These are phyloP conservation scores for Gynochthodes officinalis DNA, from an alignment of 257 asterid genomes.

Conservation along the genomic window DNA sequence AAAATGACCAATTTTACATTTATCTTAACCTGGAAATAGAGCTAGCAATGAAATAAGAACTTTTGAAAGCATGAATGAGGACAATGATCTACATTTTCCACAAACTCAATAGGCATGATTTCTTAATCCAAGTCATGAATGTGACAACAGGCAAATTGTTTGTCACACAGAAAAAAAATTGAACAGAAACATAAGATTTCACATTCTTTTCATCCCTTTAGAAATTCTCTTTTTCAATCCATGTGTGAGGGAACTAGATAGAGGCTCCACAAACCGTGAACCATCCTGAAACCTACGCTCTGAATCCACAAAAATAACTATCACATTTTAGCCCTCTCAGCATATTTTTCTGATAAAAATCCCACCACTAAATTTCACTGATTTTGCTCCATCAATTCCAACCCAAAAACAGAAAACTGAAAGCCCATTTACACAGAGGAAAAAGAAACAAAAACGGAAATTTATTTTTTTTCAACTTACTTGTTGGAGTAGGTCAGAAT, in stretches of 20 bases:
- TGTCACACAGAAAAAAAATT: background rate
- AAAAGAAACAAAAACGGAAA: background rate
- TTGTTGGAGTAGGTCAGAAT: conserved; percentile 64
- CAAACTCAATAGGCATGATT: no score
- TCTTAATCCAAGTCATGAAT: background rate
- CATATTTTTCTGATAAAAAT: background rate
- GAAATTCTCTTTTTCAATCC: no score
- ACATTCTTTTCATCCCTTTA: background rate
- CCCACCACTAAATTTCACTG: background rate
- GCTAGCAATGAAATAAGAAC: background rate
- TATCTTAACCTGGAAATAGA: background rate
- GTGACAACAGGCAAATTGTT: background rate
- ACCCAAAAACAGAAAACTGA: background rate
- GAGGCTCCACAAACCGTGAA: background rate
- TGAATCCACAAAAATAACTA: background rate
- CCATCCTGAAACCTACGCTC: background rate
- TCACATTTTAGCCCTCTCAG: background rate
- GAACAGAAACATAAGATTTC: background rate
- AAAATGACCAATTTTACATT: background rate
- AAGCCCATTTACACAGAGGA: background rate
- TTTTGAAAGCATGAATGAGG: background rate
- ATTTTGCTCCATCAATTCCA: background rate
- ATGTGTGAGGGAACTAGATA: background rate
- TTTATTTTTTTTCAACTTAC: conserved; percentile 37
- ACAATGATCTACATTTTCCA: background rate